phyloP scores from a whole-genome alignment of 2,329 filamentous ascomycete genomes.

The Botrytis sinoallii region DNA sequence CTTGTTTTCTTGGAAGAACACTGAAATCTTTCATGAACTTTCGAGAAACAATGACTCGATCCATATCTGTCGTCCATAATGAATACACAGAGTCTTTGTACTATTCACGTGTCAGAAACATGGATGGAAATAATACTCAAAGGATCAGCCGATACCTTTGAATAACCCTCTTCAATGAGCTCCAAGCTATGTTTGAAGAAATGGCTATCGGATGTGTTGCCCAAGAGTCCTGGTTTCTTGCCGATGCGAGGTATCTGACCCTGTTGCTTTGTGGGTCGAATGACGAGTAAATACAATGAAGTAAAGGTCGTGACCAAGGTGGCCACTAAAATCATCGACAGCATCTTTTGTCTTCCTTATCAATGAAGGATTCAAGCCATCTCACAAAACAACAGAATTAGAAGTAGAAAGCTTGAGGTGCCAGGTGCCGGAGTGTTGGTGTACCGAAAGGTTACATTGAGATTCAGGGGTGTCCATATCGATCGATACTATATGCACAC shows the following conservation, averaged over 20 bases:
- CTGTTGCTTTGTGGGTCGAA: background rate
- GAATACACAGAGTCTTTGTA: conserved; percentile 1
- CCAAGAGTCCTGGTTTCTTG: background rate
- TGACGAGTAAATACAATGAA: background rate
- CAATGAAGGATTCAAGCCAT: background rate
- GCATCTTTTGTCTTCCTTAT: background rate
- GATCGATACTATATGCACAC: background rate
- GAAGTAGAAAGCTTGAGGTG: background rate
- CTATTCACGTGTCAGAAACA: background rate
- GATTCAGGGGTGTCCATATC: background rate
- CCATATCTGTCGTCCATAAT: conserved; percentile 11
- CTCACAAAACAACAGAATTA: background rate
- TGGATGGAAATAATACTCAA: background rate
- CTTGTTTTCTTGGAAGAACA: conserved; percentile 5
- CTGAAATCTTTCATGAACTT: conserved; percentile 10
- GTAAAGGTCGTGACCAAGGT: background rate
- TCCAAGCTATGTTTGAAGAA: conserved; percentile 2
- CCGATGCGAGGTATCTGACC: background rate
- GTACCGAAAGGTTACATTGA: background rate
- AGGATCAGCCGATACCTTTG: background rate
- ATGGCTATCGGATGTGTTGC: background rate
- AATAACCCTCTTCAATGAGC: background rate
- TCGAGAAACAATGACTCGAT: background rate
- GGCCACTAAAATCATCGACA: background rate
- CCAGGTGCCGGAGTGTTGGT: background rate